Evolutionary conservation across 2,329 filamentous ascomycete genomes (phyloP).

Genomic region (Bipolaris zeicola): DNA sequence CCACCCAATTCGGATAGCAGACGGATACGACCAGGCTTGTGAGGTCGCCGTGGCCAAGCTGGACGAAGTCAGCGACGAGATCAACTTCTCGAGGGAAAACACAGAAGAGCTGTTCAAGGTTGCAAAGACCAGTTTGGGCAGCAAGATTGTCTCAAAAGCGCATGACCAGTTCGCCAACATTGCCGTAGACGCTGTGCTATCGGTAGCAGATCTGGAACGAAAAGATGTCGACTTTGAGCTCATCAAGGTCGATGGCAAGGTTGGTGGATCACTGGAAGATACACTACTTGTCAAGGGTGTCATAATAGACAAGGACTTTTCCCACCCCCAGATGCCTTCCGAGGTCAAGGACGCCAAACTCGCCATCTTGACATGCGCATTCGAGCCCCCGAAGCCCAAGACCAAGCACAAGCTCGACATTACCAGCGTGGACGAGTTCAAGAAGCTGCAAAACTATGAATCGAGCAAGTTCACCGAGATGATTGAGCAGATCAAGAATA

Average conservation of each 20-base stretch:
- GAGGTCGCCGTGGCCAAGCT: slow-evolving; percentile 94
- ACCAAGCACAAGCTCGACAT: slow-evolving; percentile 99
- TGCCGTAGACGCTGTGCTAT: slow-evolving; percentile 94
- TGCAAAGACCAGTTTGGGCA: slow-evolving; percentile 92
- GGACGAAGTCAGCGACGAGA: slow-evolving; percentile 89
- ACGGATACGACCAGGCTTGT: slow-evolving; percentile 96
- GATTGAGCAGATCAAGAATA: slow-evolving; percentile 98
- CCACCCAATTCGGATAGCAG: slow-evolving; percentile 96
- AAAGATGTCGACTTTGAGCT: slow-evolving; percentile 98
- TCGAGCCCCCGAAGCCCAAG: slow-evolving; percentile 99
- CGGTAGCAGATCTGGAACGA: slow-evolving; percentile 91
- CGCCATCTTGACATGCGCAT: slow-evolving; percentile 95
- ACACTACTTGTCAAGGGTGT: slow-evolving; percentile 95
- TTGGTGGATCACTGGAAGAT: slow-evolving; percentile 91
- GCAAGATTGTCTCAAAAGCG: slow-evolving; percentile 98
- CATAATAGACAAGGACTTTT: slow-evolving; percentile 99
- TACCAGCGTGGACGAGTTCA: slow-evolving; percentile 95
- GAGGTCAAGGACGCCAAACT: slow-evolving; percentile 96
- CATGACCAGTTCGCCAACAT: slow-evolving; percentile 98
- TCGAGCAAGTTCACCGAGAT: slow-evolving; percentile 96
- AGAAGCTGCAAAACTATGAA: slow-evolving; percentile 95
- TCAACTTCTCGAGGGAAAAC: slow-evolving; percentile 80
- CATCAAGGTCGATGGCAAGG: slow-evolving; percentile 99
- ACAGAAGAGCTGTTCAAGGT: slow-evolving; percentile 91
- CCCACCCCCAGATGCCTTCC: slow-evolving; percentile 97